Conservation (phyloP, 2,329 filamentous ascomycete species). For the Stagonosporopsis tanaceti region DNA sequence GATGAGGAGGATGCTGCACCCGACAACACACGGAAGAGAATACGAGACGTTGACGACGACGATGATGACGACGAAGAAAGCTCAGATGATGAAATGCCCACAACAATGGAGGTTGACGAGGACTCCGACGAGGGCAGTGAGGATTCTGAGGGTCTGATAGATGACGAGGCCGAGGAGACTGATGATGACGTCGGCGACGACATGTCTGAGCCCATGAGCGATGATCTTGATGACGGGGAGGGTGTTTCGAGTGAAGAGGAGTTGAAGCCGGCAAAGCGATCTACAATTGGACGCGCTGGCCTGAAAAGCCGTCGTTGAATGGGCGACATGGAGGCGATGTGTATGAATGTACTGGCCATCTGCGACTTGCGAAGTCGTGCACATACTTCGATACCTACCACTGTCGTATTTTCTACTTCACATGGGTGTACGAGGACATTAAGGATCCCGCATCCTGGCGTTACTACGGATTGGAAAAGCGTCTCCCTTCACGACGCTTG, state of each 20-base stretch:
- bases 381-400: slow-evolving; percentile 11
- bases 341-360: slow-evolving; percentile 17
- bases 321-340: slow-evolving; percentile 9
- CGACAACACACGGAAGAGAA: slow-evolving; percentile 32
- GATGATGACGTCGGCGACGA: slow-evolving; percentile 58
- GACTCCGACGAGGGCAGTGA: slow-evolving; percentile 64
- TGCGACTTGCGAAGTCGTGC: slow-evolving; percentile 5
- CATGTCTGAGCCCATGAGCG: slow-evolving; percentile 55
- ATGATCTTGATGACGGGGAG: slow-evolving; percentile 55
- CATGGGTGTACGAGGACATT: slow-evolving; percentile 12
- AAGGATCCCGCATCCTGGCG: slow-evolving; percentile 15
- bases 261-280: slow-evolving; percentile 42
- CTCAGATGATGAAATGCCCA: slow-evolving; percentile 65
- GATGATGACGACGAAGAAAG: slow-evolving; percentile 42
- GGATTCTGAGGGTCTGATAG: slow-evolving; percentile 59
- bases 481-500: slow-evolving; percentile 15
- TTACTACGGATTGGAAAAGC: slow-evolving; percentile 18
- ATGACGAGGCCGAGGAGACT: slow-evolving; percentile 61
- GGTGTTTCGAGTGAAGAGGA: slow-evolving; percentile 56
- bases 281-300: slow-evolving; percentile 44
- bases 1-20: slow-evolving; percentile 48
- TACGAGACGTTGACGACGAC: slow-evolving; percentile 34
- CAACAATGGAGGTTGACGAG: slow-evolving; percentile 57
- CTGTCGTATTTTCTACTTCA: slow-evolving; percentile 10
- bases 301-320: slow-evolving; percentile 39